phyloP scores from a whole-genome alignment of 495 filamentous ascomycete genomes.

The Podospora sp. region DNA sequence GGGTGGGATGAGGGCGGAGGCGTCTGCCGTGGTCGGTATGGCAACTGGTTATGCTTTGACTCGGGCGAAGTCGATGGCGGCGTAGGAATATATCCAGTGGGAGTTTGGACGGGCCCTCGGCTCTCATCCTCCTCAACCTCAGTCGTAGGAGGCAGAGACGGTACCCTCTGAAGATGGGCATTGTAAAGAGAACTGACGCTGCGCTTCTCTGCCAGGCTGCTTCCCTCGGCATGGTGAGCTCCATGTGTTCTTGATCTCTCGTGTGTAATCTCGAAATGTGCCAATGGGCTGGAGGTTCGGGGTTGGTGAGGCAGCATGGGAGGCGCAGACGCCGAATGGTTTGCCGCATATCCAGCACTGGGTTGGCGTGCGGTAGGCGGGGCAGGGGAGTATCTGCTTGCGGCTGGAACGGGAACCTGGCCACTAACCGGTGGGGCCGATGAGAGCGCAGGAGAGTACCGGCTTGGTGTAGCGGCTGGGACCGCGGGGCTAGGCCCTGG shows the following conservation, averaged over 20 bases:
- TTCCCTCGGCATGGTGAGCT: constrained; percentile 33
- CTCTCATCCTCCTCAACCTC: constrained; percentile 57
- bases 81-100: constrained; percentile 17
- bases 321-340: constrained; percentile 40
- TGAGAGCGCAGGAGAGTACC: constrained; percentile 66
- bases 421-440: constrained; percentile 41
- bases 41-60: constrained; percentile 37
- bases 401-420: constrained; percentile 41
- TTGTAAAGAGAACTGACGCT: constrained; percentile 53
- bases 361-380: constrained; percentile 44
- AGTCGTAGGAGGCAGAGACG: constrained; percentile 54
- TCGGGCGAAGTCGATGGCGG: constrained; percentile 32
- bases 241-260: constrained; percentile 42
- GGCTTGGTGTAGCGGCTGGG: constrained; percentile 41
- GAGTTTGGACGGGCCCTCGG: constrained; percentile 30
- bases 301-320: constrained; percentile 72
- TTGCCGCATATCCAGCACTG: constrained; percentile 44
- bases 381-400: constrained; percentile 58
- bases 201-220: constrained; percentile 43
- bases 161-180: constrained; percentile 45
- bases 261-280: constrained; percentile 60
- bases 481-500: constrained; percentile 45
- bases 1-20: constrained; percentile 45
- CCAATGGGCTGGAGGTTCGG: constrained; percentile 82
- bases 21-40: constrained; percentile 37